phyloP scores from a whole-genome alignment of 139 green algal genomes.

The Auxenochlorella pyrenoidosa region DNA sequence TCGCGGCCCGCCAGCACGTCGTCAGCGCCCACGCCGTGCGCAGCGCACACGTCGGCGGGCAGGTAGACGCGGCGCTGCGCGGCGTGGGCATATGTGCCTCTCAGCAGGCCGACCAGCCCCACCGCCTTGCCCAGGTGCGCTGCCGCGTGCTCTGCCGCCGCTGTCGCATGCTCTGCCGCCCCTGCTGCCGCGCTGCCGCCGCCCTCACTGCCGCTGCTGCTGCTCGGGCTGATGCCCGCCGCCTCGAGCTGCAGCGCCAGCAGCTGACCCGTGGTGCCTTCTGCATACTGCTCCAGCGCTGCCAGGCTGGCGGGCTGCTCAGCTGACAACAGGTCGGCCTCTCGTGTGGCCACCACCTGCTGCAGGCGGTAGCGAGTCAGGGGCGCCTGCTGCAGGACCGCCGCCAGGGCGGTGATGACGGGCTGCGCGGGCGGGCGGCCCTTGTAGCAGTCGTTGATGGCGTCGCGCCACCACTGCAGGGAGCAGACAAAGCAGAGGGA shows the following conservation, averaged over 20 bases:
- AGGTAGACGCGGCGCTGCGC: conserved; percentile 43
- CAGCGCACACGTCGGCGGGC: conserved; percentile 36
- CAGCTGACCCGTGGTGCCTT: conserved; percentile 73
- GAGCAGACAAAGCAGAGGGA: too few relatives aligned
- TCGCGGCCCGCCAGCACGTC: conserved; percentile 49
- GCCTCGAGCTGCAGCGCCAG: conserved; percentile 68
- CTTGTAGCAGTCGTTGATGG: conserved; percentile 65
- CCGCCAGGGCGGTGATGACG: conserved; percentile 59
- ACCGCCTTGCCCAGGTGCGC: conserved; percentile 84
- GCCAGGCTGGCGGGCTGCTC: conserved; percentile 62
- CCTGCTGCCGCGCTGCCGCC: conserved; percentile 68
- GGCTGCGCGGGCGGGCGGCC: conserved; percentile 58
- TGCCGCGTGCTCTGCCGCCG: conserved; percentile 76
- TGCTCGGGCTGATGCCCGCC: conserved; percentile 40
- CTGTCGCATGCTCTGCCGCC: conserved; percentile 79
- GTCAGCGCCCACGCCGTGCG: conserved; percentile 49
- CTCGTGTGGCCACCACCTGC: conserved; percentile 69
- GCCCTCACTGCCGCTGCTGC: background rate
- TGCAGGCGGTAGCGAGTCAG: conserved; percentile 76
- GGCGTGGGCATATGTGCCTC: conserved; percentile 68
- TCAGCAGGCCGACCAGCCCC: conserved; percentile 72
- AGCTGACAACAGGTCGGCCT: conserved; percentile 64
- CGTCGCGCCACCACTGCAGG: conserved; percentile 86
- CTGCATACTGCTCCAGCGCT: conserved; percentile 79
- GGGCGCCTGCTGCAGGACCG: conserved; percentile 35